Evolutionary conservation across 2,329 filamentous ascomycete genomes (phyloP).

Genomic region (Nannizziopsis arthrosporioides): DNA sequence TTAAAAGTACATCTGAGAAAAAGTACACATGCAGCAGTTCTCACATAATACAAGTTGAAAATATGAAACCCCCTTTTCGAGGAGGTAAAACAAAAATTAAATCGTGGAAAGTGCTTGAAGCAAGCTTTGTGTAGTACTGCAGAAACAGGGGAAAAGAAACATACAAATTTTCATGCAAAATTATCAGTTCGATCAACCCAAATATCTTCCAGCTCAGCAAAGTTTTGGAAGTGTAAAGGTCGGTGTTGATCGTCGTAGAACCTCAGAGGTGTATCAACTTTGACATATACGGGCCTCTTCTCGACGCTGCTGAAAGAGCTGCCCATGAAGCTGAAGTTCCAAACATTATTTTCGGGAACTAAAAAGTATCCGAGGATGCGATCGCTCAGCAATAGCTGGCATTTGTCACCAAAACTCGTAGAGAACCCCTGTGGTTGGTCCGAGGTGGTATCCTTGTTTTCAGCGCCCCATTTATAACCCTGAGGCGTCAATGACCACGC

Average conservation of each 20-base stretch:
- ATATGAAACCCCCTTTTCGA: too few species aligned
- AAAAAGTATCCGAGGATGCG: constrained; percentile 94
- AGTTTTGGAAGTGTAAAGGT: constrained; percentile 91
- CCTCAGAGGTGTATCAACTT: constrained; percentile 77
- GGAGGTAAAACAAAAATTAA: too few species aligned
- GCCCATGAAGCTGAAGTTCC: constrained; percentile 99
- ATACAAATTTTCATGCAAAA: constrained; percentile 55
- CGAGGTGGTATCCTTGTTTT: constrained; percentile 85
- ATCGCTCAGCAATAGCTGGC: constrained; percentile 82
- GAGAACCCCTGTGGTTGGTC: constrained; percentile 92
- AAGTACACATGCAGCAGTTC: too few species aligned
- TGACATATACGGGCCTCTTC: constrained; percentile 83
- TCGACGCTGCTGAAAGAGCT: constrained; percentile 75
- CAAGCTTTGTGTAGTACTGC: neutral
- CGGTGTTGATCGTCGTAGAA: constrained; percentile 92
- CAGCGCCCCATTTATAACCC: constrained; percentile 92
- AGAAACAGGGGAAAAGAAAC: constrained; percentile 14
- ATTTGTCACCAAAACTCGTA: constrained; percentile 86
- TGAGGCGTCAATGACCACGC: constrained; percentile 86
- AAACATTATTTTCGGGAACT: constrained; percentile 75
- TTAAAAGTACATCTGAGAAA: too few species aligned
- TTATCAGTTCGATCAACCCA: constrained; percentile 90
- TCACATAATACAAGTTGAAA: too few species aligned
- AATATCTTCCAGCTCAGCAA: constrained; percentile 91
- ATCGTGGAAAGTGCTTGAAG: neutral